Evolutionary conservation across 371 early-diverging fungal genomes (phyloP), one percentile per base, ranked within the genome.

Genomic region (Mucor lusitanicus): DNA sequence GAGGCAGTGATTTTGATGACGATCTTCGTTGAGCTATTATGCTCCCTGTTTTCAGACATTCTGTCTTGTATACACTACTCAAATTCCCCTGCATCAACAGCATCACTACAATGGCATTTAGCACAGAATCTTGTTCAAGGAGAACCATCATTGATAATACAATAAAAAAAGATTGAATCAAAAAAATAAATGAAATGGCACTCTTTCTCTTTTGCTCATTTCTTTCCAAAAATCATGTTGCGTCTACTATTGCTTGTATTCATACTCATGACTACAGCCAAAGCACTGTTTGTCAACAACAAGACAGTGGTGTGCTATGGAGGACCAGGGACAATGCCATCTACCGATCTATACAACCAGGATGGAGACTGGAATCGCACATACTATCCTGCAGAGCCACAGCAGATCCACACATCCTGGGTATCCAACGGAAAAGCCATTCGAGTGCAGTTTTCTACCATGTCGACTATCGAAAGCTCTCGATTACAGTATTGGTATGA

Each of bases 1-100:
- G 88, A 67, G 88, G 88, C 13, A 86, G 85, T 59, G 88, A 88
- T 67, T 80, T 82, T 35, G 88, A 84, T 63, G 88, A 88, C 67
- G 88, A 84, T 65, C 71, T 84, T 67, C 77, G 85, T 32, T 82
- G 46, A 61, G n/a, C 6, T 2, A 30, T n/a, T n/a, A n/a, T 19
- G 19, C 21, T 39, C 13, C 37, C 13, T 8, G 30, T 8, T 37
- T 35, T 3, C 11, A 37, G 37, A 44, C 44, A 44, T 44, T 37
- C 37, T 37, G 37, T 37, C 37, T 37, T 37, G 19, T 44, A 44
- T 2, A 44, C 7, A 12, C 50, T 4, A 23, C 30, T 12, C 7
- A 33, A 30, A 23, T 50, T 50, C 50, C 23, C 50, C 50, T 50
- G 50, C 50, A 50, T 50, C 23, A 46, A 11, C n/a, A 46, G 48